A percentile compares a stretch with the other conserved stretches of the same genome.
phyloP scores from a whole-genome alignment of 164 flowering plant genomes.

The Protea cynaroides region DNA sequence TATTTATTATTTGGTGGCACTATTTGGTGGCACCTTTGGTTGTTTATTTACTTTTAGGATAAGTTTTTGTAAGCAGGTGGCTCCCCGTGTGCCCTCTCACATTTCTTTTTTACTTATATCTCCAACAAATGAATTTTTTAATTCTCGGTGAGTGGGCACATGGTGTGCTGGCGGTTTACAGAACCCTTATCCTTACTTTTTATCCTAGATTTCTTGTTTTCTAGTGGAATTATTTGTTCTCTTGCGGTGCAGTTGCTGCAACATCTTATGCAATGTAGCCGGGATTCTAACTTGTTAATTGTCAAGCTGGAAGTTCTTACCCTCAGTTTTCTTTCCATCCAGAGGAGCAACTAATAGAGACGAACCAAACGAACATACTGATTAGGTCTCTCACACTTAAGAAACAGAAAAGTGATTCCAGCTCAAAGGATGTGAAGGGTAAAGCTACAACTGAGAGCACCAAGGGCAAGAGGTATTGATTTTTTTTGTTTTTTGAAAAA shows the following conservation, averaged over 20 bases:
- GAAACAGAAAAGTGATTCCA: slow-evolving; percentile 47
- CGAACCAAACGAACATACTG: slow-evolving; percentile 81
- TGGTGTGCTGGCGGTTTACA: too few relatives aligned
- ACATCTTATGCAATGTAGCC: slow-evolving; percentile 2
- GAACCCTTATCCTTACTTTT: too few relatives aligned
- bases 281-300: not conserved
- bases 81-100: too few relatives aligned
- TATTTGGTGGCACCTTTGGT: not conserved
- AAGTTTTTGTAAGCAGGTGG: too few relatives aligned
- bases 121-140: too few relatives aligned
- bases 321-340: slow-evolving; percentile 16
- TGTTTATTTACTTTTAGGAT: not conserved
- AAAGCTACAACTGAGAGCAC: slow-evolving; percentile 34
- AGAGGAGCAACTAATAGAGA: slow-evolving; percentile 76
- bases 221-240: not conserved
- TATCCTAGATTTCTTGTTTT: not conserved
- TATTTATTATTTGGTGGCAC: not conserved
- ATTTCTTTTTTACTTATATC: too few relatives aligned
- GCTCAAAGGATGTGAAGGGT: slow-evolving; percentile 49
- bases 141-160: too few relatives aligned
- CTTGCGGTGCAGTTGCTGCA: not conserved
- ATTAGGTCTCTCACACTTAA: slow-evolving; percentile 74
- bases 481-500: not conserved
- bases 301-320: not conserved
- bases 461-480: slow-evolving; percentile 63